Evolutionary conservation across 108 stramenopile genomes (phyloP), one percentile per base, ranked within the genome.

Genomic region (Mediolabrus comicus): DNA sequence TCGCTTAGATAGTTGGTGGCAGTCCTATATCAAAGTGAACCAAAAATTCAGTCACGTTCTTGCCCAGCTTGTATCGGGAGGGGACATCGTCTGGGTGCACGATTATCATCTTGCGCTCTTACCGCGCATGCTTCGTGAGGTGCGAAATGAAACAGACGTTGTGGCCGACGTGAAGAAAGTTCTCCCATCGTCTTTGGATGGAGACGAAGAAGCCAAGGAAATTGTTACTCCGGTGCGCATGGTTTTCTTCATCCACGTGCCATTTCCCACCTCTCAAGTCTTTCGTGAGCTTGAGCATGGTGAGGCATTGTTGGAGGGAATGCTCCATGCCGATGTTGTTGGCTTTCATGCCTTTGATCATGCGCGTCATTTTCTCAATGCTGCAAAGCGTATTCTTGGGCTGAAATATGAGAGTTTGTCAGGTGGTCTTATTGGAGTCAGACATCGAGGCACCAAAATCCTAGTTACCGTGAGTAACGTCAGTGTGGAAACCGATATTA

Each of bases 301-400:
- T 30, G 94, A 95, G 78, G 83, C 79, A 7, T 85, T 99, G 38
- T 69, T 99, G 31, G 85, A 95, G 67, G 98, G 98, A 11, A 95
- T 99, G 92, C 80, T 98, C n/a, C 87, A 88, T 62, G 98, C 99
- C 1, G 97, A 99, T 80, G 92, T 99, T 12, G 92, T 99, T 24
- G 99, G 99, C 34, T 99, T 99, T 75, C 99, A 99, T 82, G 95
- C 99, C 9, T 99, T 99, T 86, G 98, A 99, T 75, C 98, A 99
- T 73, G 98, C 99, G 2, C 83, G 99, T 8, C 99, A 99, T 74
- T 99, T 99, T 81, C 80, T 99, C 58, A 98, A 98, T 79, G 98
- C 98, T 8, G 86, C 96, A 71, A 98, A 98, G 74, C 96, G 99
- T 3, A 95, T 98, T 53, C 74, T 99, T 66, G 99, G 99, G n/a